A percentile compares a stretch with the other conserved stretches of the same genome.
phyloP scores from a whole-genome alignment of 1,139 yeast species.

The Yamadazyma sp. region DNA sequence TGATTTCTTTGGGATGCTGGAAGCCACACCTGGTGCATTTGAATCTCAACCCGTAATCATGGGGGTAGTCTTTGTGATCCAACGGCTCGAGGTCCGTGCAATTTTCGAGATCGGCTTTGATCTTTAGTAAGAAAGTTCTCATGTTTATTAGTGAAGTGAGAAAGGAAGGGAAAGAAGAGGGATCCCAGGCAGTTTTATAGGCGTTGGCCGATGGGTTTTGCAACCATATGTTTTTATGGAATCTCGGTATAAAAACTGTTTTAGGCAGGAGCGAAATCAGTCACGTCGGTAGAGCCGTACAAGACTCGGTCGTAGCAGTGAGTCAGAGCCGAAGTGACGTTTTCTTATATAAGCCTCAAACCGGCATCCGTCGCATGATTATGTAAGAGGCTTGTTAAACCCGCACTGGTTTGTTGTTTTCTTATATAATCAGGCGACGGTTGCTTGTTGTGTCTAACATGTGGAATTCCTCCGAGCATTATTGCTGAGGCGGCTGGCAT shows the following conservation, averaged over 20 bases:
- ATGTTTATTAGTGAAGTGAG: conserved; percentile 2
- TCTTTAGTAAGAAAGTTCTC: conserved; percentile 30
- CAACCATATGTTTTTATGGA: neutral
- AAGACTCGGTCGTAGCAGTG: no score
- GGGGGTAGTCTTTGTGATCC: conserved; percentile 61
- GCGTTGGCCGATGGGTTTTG: no score
- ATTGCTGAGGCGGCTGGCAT: neutral
- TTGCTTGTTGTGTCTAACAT: no score
- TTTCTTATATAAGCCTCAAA: no score
- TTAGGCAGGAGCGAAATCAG: no score
- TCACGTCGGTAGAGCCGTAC: no score
- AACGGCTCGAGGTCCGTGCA: conserved; percentile 61
- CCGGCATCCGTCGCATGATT: no score
- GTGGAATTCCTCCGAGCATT: neutral
- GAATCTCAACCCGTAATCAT: conserved; percentile 68
- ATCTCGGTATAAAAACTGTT: no score
- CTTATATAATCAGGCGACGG: no score
- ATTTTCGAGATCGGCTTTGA: conserved; percentile 61
- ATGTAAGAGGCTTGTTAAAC: no score
- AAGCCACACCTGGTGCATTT: conserved; percentile 81
- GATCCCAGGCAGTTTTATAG: neutral
- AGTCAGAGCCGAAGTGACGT: no score
- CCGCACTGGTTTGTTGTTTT: no score
- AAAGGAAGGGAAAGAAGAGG: neutral
- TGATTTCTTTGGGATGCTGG: conserved; percentile 68